Base-by-base conservation (phyloP, 257 asterid species). In the Lycium ferocissimum region DNA sequence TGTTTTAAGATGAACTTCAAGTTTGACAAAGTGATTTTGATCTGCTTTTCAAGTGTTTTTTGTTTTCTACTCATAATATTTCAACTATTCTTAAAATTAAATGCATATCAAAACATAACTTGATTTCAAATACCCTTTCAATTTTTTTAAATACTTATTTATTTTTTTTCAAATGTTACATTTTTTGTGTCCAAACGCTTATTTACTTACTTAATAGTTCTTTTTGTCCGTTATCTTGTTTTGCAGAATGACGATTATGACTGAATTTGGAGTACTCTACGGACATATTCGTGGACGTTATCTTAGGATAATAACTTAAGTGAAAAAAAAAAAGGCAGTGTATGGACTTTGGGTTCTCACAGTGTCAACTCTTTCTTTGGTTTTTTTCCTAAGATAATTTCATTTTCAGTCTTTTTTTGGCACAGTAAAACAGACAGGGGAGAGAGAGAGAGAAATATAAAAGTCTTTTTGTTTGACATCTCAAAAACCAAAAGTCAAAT, bases 401-500 rank as follows among this genome's bases (percentile, higher is more conserved):
- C 26, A 17, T 51, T 49, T 69, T 49, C 1, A 49, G 22, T 75
- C 4, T 6, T 5, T 49, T 75, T 76, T 43, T 0, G 80, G n/a
- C 18, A 71, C 20, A 43, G 9, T 2, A 5, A 59, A 10, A 22
- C 63, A 49, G 17, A 20, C n/a, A 85, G 49, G 87, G 86, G 85
- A 85, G 65, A 75, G 20, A 79, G 63, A 62, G 22, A 6, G 20
- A 11, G n/a, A 65, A 40, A 38, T 1, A 18, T 11, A 58, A 79
- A 86, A 85, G 86, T 82, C 86, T 49, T 83, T 79, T 70, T 69
- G 86, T 84, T 85, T 85, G 85, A 82, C 85, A 86, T 61, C 84
- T 85, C 82, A 65, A 86, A 57, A 85, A 71, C 83, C 59, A 22
- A 58, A 49, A 83, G 84, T 83, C 89, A 85, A 79, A 76, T 49